Evolutionary conservation across 371 early-diverging fungal species (phyloP).

Genomic region (Mortierella sp.): DNA sequence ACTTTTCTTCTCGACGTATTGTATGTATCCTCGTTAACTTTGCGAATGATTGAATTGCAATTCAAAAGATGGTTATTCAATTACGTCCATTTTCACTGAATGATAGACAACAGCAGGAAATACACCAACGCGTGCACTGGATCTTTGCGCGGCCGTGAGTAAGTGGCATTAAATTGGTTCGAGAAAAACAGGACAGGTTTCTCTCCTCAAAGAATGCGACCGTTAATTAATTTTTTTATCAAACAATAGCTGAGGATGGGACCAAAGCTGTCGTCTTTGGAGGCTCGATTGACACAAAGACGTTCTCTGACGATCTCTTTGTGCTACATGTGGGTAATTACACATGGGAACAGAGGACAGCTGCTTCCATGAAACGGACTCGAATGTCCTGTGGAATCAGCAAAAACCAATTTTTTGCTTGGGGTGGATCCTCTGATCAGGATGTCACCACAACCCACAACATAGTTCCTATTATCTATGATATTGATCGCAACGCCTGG

Average conservation of each 20-base stretch:
- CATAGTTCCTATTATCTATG: constrained; percentile 22
- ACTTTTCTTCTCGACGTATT: constrained; percentile 10
- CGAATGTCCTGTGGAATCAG: constrained; percentile 39
- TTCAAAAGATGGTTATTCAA: neutral
- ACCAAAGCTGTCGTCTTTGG: constrained; percentile 45
- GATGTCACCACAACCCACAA: constrained; percentile 27
- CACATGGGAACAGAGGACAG: constrained; percentile 19
- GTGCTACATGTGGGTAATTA: constrained; percentile 29
- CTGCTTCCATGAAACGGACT: constrained; percentile 20
- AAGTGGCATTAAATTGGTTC: neutral
- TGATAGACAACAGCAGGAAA: constrained; percentile 28
- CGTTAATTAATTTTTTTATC: neutral
- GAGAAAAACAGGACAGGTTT: neutral
- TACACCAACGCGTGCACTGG: constrained; percentile 34
- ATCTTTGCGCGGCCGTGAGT: constrained; percentile 45
- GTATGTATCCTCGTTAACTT: neutral
- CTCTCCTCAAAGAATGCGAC: neutral
- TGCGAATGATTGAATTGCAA: constrained; percentile 15
- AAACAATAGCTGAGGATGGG: constrained; percentile 40
- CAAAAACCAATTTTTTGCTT: constrained; percentile 33
- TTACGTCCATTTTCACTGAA: neutral
- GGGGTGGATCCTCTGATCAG: constrained; percentile 32
- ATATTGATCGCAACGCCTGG: constrained; percentile 19
- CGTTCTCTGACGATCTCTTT: constrained; percentile 21
- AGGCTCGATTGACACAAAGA: constrained; percentile 23